Conservation (phyloP, 345 rosid genomes). For the Camelina sativa region DNA sequence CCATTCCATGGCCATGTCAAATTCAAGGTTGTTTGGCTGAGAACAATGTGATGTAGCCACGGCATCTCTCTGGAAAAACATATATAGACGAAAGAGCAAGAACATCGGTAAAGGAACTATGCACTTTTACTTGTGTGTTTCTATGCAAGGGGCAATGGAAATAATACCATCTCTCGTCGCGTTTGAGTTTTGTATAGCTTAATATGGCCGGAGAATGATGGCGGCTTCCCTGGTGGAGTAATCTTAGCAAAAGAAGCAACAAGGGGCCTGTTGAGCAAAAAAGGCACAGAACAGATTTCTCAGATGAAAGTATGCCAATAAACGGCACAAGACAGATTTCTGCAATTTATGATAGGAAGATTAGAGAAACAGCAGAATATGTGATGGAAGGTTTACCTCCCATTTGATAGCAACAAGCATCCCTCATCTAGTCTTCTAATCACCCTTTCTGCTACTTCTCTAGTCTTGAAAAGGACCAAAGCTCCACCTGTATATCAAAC, state of each 20-base stretch:
- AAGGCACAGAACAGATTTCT: constrained; percentile 1
- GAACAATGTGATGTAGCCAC: constrained; percentile 89
- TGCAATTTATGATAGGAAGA: constrained; percentile 1
- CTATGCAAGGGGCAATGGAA: neutral
- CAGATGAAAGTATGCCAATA: constrained; percentile 8
- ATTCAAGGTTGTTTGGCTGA: constrained; percentile 85
- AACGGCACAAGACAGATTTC: constrained; percentile 11
- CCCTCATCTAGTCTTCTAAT: constrained; percentile 55
- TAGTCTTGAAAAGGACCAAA: constrained; percentile 65
- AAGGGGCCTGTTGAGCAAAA: constrained; percentile 65
- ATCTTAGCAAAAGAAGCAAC: constrained; percentile 63
- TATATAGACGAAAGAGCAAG: constrained; percentile 20
- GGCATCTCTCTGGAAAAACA: constrained; percentile 62
- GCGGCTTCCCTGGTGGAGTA: constrained; percentile 55
- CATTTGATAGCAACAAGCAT: constrained; percentile 76
- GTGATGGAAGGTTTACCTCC: constrained; percentile 55
- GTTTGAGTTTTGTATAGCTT: constrained; percentile 49
- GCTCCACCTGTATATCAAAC: constrained; percentile 68
- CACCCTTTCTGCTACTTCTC: constrained; percentile 63
- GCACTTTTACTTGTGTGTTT: constrained; percentile 7
- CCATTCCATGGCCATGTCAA: constrained; percentile 93
- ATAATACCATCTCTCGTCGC: constrained; percentile 63
- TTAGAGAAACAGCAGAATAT: constrained; percentile 1
- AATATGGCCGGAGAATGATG: constrained; percentile 71
- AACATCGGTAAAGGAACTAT: constrained; percentile 1